Evolutionary conservation across 202 grass and related monocot genomes (phyloP).

Genomic region (Carex arenaria): DNA sequence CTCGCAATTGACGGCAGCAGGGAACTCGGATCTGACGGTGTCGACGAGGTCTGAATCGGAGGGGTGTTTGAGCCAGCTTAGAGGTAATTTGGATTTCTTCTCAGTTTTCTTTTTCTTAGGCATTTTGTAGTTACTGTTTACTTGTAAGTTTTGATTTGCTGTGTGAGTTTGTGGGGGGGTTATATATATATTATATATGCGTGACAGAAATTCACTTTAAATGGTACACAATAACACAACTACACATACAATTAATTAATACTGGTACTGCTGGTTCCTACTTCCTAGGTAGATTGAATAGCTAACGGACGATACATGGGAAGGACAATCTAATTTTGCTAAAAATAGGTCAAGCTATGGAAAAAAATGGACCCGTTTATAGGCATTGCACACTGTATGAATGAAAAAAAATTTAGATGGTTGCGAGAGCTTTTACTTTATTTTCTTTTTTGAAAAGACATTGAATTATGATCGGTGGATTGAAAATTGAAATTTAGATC

Average conservation of each 20-base stretch:
- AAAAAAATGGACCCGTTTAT: neutral
- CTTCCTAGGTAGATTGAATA: neutral
- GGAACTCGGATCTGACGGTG: constrained; percentile 1
- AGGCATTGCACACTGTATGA: neutral
- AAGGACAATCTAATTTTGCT: neutral
- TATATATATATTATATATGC: neutral
- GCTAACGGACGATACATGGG: constrained; percentile 6
- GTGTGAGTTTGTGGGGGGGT: neutral
- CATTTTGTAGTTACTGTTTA: neutral
- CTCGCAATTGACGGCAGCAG: neutral
- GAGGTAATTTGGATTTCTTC: neutral
- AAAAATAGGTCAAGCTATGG: neutral
- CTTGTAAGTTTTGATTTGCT: neutral
- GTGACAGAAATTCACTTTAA: neutral
- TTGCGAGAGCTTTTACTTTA: neutral
- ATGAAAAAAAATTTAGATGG: neutral
- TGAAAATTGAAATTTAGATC: neutral
- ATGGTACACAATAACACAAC: neutral
- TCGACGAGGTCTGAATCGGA: neutral
- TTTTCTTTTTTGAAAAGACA: neutral
- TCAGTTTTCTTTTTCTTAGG: constrained; percentile 3
- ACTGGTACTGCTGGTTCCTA: neutral
- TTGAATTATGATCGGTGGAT: neutral
- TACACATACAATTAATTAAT: neutral
- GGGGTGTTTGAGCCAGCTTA: neutral